Base-by-base conservation (phyloP, 495 filamentous ascomycete species). In the Penicillium bovifimosum region DNA sequence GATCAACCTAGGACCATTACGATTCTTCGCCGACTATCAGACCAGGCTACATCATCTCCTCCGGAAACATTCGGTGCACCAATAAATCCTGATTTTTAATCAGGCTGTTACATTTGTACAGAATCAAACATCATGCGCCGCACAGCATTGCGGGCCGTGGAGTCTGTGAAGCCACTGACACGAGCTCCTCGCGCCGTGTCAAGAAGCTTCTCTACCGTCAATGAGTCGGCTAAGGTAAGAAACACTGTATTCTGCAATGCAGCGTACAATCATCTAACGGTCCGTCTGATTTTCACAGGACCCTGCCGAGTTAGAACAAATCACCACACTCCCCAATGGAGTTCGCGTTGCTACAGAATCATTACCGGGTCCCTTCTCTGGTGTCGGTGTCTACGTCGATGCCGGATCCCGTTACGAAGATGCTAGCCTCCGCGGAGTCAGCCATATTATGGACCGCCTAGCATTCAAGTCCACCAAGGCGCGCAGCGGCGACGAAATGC, bases 341-440 rank as follows among this genome's bases (percentile, higher is more conserved):
- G 70, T 97, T 50, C 87, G 93, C 34, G 90, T 99, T 43, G 93
- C 93, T 14, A 95, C 92, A 39, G 93, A 99, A 64, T 91, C 93
- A 50, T 79, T 97, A 16, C 93, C 95, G 3, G 93, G 95, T 32
- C 88, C 90, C 63, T 99, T 99, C 71, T 87, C 92, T 7, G 93
- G 90, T 42, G 83, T 99, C 24, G 93, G 93, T 45, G 91, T 99
- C 27, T 99, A 96, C 71, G 83, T 99, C 70, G 92, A 97, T 69
- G 91, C 91, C 32, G 93, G 93, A 9, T 99, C 93, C 29, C 83
- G 93, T 52, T 97, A 95, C 71, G 93, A 99, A 70, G 93, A 85
- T 62, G 78, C 86, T 13, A 84, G 83, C 38, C 72, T 97, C 40
- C 83, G 88, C 43, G 93, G 93, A 27, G 90, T 95, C 34, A 96